A percentile compares a stretch with the other conserved stretches of the same genome.
Conservation (phyloP, 176 grass and related monocot species). For the Zizania latifolia region DNA sequence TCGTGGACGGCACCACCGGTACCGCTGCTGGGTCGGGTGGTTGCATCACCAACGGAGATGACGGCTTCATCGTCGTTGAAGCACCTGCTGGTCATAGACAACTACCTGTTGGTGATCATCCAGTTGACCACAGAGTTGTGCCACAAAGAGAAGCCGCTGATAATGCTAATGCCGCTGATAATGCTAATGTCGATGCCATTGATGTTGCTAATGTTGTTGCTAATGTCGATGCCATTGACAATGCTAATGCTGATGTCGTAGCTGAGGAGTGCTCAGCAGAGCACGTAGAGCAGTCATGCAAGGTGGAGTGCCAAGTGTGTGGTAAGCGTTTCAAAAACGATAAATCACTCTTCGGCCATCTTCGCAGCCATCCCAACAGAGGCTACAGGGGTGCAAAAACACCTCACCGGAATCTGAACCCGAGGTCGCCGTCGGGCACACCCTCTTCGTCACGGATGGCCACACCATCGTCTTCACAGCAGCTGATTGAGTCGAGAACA, state of each 20-base stretch:
- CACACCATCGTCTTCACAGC: neutral
- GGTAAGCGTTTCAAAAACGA: slow-evolving; percentile 35
- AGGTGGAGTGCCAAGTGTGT: slow-evolving; percentile 21
- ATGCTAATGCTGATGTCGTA: too few species aligned
- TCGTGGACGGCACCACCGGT: too few species aligned
- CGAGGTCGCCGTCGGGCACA: neutral
- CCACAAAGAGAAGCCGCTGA: neutral
- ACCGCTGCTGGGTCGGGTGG: too few species aligned
- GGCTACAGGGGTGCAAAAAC: slow-evolving; percentile 32
- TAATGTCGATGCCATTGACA: neutral
- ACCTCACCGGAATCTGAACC: neutral
- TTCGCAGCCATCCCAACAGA: slow-evolving; percentile 28
- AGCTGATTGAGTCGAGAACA: too few species aligned
- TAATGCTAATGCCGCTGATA: neutral
- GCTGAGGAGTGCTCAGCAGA: neutral
- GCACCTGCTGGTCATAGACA: too few species aligned
- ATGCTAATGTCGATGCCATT: neutral
- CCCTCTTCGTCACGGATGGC: neutral
- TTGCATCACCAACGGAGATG: neutral
- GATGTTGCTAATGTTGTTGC: neutral
- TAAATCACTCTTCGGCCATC: slow-evolving; percentile 43
- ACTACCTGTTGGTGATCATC: neutral
- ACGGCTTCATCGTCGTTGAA: too few species aligned
- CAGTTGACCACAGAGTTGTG: neutral
- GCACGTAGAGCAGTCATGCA: neutral